Evolutionary conservation across 441 rosid species (phyloP), one percentile per base, ranked within the genome.

Genomic region (Pelargonium australe): DNA sequence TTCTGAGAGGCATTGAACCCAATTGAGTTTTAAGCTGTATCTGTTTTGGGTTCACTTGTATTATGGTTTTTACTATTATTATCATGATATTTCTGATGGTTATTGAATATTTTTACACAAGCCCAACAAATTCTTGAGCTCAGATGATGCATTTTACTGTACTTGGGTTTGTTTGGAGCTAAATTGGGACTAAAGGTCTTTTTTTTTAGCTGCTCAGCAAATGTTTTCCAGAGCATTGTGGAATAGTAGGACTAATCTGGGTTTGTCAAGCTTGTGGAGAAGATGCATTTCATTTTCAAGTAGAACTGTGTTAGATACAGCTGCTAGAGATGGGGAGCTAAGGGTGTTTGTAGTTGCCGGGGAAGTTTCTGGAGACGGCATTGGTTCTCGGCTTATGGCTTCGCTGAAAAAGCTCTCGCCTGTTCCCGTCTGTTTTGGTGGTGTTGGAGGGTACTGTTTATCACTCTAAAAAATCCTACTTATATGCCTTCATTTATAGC

Each of bases 341-440:
- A 89, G 89, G 49, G 84, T 85, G 40, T 89, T 90, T 78, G 64
- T 90, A 45, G 87, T 89, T 61, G 84, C 95, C 7, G 98, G 97
- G 11, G 98, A 93, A 78, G 95, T 86, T 70, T 90, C 96, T 41
- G 98, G 97, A 34, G 97, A 93, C 70, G 70, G 85, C 67, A 86
- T 93, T 28, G 96, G 78, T 45, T 86, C 90, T 75, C 96, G 95
- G 73, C 95, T 93, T 67, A 93, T 90, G 96, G 53, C 82, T 9
- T 86, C 96, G n/a, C 79, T 90, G 69, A 87, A 85, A 74, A 78
- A 79, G 11, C 85, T 93, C 55, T 88, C 86, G 61, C 90, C 88
- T 75, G 64, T 81, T 11, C 89, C 95, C 2, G 64, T 93, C 40
- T 84, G 90, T 37, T 89, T 90, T 82, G 79, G 90, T 45, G 97